Conservation (phyloP, 257 asterid genomes). For the Anisodus tanguticus region DNA sequence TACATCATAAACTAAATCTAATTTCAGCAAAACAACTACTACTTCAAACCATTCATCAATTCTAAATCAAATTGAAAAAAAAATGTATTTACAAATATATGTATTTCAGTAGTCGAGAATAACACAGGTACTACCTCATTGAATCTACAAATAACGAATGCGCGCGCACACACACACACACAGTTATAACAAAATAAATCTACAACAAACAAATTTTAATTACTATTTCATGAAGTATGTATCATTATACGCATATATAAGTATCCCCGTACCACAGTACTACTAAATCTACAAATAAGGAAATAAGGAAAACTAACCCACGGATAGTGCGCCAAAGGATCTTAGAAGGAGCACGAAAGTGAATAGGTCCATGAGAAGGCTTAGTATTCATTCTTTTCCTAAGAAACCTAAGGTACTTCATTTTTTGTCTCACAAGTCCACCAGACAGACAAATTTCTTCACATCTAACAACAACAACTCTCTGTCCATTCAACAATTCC, state of each 20-base stretch:
- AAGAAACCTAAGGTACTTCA: slow-evolving; percentile 57
- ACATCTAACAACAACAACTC: slow-evolving; percentile 53
- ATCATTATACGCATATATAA: too few species aligned
- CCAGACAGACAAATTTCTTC: slow-evolving; percentile 60
- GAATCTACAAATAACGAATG: too few species aligned
- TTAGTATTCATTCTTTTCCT: slow-evolving; percentile 59
- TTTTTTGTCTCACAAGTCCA: slow-evolving; percentile 57
- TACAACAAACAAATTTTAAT: too few species aligned
- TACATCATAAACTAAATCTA: background rate
- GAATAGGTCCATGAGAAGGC: slow-evolving; percentile 63
- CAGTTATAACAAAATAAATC: too few species aligned
- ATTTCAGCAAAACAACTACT: background rate
- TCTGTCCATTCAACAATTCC: slow-evolving; percentile 55
- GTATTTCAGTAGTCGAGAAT: too few species aligned
- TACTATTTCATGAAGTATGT: too few species aligned
- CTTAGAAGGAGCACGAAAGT: slow-evolving; percentile 58
- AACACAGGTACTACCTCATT: too few species aligned
- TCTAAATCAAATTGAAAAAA: background rate
- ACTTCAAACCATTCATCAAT: too few species aligned
- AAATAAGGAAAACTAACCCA: slow-evolving; percentile 37
- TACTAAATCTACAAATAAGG: too few species aligned
- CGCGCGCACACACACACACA: too few species aligned
- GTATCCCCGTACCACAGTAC: too few species aligned
- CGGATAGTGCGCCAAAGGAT: slow-evolving; percentile 62
- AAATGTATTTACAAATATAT: too few species aligned